A percentile compares a stretch with the other conserved stretches of the same genome.
Conservation (phyloP, 140 eudicot species). For the Oenanthe javanica region DNA sequence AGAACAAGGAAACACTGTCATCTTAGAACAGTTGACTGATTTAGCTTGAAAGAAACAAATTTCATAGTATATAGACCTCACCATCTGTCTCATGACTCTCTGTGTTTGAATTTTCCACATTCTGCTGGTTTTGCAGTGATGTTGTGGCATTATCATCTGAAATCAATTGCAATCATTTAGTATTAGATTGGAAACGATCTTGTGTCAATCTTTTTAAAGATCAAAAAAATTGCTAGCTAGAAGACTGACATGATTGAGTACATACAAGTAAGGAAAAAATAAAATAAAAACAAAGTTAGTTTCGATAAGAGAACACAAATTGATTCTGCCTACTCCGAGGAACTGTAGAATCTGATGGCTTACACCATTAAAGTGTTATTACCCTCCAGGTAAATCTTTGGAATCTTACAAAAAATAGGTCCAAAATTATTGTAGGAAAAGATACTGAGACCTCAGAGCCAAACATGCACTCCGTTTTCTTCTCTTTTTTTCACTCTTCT, state of each 20-base stretch:
- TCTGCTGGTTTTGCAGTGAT: slow-evolving; percentile 49
- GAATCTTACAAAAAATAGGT: no score
- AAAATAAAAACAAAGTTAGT: background rate
- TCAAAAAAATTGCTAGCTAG: background rate
- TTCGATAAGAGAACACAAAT: background rate
- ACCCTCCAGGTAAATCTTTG: no score
- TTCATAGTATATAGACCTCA: slow-evolving; percentile 21
- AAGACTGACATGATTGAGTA: background rate
- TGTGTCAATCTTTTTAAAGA: background rate
- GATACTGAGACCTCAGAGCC: no score
- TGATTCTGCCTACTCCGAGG: background rate
- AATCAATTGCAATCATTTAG: background rate
- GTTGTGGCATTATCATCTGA: slow-evolving; percentile 42
- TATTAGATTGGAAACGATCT: background rate
- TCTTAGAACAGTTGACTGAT: background rate
- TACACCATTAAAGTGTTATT: no score
- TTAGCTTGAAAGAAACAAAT: background rate
- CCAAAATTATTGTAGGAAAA: no score
- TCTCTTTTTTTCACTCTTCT: background rate
- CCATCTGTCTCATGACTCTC: slow-evolving; percentile 56
- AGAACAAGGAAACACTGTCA: background rate
- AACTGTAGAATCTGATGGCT: no score
- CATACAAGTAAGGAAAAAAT: background rate
- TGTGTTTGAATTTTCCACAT: slow-evolving; percentile 41
- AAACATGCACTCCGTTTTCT: no score